phyloP scores from a whole-genome alignment of 1,284 basidiomycete genomes.

The Ustilago sp. region DNA sequence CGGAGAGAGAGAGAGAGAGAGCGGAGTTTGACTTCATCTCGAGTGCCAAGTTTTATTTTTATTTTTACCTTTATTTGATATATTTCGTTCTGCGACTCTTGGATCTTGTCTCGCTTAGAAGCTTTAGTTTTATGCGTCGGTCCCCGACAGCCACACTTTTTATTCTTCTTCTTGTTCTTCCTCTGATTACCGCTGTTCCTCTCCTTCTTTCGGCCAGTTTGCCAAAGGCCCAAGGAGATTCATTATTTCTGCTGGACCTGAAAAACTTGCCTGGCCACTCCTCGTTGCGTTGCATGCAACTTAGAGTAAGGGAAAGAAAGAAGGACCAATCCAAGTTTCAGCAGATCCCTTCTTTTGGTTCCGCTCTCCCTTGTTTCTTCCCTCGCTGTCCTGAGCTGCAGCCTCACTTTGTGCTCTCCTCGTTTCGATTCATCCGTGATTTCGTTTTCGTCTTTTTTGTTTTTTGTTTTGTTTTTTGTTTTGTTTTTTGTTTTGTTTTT shows the following conservation, averaged over 20 bases:
- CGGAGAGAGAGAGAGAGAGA: too few relatives aligned
- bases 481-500: not conserved
- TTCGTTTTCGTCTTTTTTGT: too few relatives aligned
- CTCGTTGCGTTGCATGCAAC: not conserved
- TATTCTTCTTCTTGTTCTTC: conserved; percentile 1
- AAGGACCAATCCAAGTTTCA: not conserved
- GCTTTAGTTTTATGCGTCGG: not conserved
- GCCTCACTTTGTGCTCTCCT: not conserved
- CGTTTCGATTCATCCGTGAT: too few relatives aligned
- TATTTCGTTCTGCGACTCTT: not conserved
- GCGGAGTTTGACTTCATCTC: too few relatives aligned
- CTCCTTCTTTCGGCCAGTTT: not conserved
- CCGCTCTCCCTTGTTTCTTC: not conserved
- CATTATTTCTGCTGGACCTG: not conserved
- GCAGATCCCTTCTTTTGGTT: conserved; percentile 6
- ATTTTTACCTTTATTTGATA: not conserved
- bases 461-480: too few relatives aligned
- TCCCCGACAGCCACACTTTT: not conserved
- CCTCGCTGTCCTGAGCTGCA: not conserved
- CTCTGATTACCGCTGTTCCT: not conserved
- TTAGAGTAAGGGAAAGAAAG: not conserved
- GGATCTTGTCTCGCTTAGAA: not conserved
- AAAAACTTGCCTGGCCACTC: not conserved
- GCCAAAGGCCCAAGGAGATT: not conserved
- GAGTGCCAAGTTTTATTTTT: not conserved